Percentiles rank a stretch among this genome's conserved stretches.
Evolutionary conservation across 2,329 filamentous ascomycete species (phyloP).

Genomic region (Elsinoe batatas): DNA sequence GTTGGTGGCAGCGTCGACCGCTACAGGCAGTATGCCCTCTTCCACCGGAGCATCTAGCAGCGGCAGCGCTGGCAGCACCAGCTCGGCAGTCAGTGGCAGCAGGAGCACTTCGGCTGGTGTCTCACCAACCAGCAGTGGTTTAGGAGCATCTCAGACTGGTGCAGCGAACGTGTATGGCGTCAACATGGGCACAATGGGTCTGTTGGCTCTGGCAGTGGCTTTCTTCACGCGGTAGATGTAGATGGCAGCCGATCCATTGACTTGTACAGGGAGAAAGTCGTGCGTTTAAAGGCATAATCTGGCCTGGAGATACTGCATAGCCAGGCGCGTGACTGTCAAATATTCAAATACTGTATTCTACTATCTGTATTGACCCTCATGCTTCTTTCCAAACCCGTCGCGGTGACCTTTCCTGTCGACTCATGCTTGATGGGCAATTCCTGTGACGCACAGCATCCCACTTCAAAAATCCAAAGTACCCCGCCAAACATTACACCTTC

Average conservation of each 20-base stretch:
- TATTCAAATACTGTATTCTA: no score
- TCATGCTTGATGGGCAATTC: conserved; percentile 2
- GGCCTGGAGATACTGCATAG: background rate
- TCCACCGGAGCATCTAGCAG: background rate
- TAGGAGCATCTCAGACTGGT: conserved; percentile 2
- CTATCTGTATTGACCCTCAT: no score
- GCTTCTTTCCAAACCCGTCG: background rate
- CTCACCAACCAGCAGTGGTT: background rate
- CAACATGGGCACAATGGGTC: conserved; percentile 11
- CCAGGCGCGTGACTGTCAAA: background rate
- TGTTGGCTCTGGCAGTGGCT: conserved; percentile 1
- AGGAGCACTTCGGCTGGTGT: background rate
- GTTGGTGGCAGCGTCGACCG: conserved; percentile 7
- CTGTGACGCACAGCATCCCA: conserved; percentile 8
- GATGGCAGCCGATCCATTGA: background rate
- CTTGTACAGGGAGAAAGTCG: no score
- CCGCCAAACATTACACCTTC: conserved; percentile 4
- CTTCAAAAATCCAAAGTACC: conserved; percentile 5
- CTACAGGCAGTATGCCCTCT: background rate
- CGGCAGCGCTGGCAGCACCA: background rate
- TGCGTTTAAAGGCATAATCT: background rate
- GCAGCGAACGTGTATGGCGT: conserved; percentile 1
- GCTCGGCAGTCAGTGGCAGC: background rate
- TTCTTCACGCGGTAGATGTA: conserved; percentile 2
- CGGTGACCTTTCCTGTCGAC: conserved; percentile 1